phyloP scores from a whole-genome alignment of 1,284 basidiomycete genomes.

The Ustilago lituana region DNA sequence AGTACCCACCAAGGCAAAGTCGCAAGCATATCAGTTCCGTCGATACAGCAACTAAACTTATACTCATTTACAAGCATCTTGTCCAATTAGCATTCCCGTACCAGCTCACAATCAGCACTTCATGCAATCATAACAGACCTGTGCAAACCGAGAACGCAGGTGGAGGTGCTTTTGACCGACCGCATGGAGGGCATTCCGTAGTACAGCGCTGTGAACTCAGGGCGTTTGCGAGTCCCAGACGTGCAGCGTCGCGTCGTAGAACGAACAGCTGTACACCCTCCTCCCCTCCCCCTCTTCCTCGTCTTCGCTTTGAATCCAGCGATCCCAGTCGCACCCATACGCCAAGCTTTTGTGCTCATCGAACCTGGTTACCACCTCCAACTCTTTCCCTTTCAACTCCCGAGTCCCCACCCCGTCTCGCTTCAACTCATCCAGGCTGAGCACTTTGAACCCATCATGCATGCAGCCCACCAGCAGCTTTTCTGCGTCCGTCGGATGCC shows the following conservation, averaged over 20 bases:
- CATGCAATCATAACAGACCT: too few relatives aligned
- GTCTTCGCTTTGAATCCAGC: slow-evolving; percentile 75
- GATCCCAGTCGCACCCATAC: slow-evolving; percentile 95
- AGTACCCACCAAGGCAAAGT: too few relatives aligned
- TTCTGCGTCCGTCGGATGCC: slow-evolving; percentile 77
- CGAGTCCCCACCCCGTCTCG: slow-evolving; percentile 3
- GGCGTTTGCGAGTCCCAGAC: slow-evolving; percentile 76
- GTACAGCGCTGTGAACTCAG: too few relatives aligned
- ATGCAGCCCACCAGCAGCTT: slow-evolving; percentile 89
- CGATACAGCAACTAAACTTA: too few relatives aligned
- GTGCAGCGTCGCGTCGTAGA: slow-evolving; percentile 89
- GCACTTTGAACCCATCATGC: slow-evolving; percentile 90
- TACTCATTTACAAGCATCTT: too few relatives aligned
- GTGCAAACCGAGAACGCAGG: too few relatives aligned
- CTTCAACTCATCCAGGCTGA: slow-evolving; percentile 24
- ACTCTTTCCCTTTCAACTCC: slow-evolving; percentile 32
- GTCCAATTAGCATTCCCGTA: too few relatives aligned
- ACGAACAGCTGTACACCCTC: slow-evolving; percentile 88
- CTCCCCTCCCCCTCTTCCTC: slow-evolving; percentile 68
- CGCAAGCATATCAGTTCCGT: too few relatives aligned
- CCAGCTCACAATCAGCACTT: too few relatives aligned
- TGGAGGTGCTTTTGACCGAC: too few relatives aligned
- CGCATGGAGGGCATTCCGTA: too few relatives aligned
- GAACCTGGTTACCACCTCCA: slow-evolving; percentile 72
- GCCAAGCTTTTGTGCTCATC: slow-evolving; percentile 84